Conservation (phyloP, 1,139 yeast species). For the Ashbya aceris region DNA sequence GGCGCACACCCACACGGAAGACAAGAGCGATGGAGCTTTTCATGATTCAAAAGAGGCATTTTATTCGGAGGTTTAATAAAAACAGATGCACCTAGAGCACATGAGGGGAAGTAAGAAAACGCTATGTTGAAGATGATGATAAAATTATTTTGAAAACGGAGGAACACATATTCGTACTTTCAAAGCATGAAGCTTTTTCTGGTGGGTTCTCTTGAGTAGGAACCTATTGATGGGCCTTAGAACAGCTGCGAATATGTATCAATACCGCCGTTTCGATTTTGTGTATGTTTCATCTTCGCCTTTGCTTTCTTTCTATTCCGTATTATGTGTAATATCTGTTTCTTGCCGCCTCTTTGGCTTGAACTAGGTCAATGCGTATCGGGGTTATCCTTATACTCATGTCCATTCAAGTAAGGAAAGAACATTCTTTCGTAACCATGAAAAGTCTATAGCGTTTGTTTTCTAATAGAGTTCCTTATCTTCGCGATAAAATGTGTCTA, state of each 20-base stretch:
- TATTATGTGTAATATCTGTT: slow-evolving; percentile 3
- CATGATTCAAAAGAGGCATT: not conserved
- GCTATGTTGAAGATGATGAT: slow-evolving; percentile 4
- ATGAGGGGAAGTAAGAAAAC: slow-evolving; percentile 4
- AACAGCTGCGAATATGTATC: too few species aligned
- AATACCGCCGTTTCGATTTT: too few species aligned
- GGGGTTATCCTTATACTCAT: not conserved
- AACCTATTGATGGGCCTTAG: too few species aligned
- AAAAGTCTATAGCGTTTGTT: slow-evolving; percentile 4
- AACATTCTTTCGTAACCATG: not conserved
- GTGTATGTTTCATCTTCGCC: not conserved
- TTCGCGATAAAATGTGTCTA: slow-evolving; percentile 3
- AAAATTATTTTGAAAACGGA: not conserved
- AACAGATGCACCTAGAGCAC: not conserved
- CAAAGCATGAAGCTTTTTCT: not conserved
- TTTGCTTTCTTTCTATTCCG: slow-evolving; percentile 4
- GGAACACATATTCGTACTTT: not conserved
- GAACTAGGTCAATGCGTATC: not conserved
- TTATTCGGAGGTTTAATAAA: not conserved
- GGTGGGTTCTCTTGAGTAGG: not conserved
- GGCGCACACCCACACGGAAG: not conserved
- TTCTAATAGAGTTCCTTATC: slow-evolving; percentile 1
- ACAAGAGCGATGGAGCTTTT: slow-evolving; percentile 1
- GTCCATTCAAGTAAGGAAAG: too few species aligned
- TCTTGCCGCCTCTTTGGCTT: slow-evolving; percentile 1